Conservation (phyloP, 2,329 filamentous ascomycete species). For the Alternaria gaisen region DNA sequence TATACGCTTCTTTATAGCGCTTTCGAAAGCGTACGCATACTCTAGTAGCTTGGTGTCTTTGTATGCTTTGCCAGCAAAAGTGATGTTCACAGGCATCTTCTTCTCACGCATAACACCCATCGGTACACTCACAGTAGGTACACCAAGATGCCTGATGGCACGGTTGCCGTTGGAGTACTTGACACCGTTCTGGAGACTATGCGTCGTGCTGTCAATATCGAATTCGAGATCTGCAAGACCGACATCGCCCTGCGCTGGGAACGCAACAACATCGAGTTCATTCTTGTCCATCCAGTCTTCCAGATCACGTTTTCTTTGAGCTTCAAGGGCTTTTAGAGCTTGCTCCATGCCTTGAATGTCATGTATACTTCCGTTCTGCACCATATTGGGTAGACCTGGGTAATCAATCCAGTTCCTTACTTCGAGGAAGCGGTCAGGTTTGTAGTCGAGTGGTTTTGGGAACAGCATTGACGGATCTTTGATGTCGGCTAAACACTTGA, state of each 20-base stretch:
- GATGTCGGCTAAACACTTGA: conserved; percentile 52
- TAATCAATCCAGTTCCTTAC: conserved; percentile 54
- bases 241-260: conserved; percentile 62
- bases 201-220: conserved; percentile 34
- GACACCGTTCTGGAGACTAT: conserved; percentile 61
- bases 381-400: conserved; percentile 42
- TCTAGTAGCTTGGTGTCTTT: conserved; percentile 51
- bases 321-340: conserved; percentile 59
- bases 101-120: conserved; percentile 61
- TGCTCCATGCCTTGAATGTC: conserved; percentile 54
- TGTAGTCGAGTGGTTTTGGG: conserved; percentile 48
- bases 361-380: conserved; percentile 50
- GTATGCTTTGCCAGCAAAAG: conserved; percentile 61
- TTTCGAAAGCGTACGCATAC: conserved; percentile 36
- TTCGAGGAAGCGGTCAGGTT: conserved; percentile 53
- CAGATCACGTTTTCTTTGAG: conserved; percentile 58
- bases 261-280: conserved; percentile 58
- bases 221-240: conserved; percentile 60
- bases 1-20: conserved; percentile 21
- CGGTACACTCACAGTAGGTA: conserved; percentile 63
- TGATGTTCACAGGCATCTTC: conserved; percentile 63
- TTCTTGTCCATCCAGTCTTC: conserved; percentile 61
- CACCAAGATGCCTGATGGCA: conserved; percentile 62
- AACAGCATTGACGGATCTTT: conserved; percentile 51
- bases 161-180: conserved; percentile 65